Percentiles rank a stretch among this genome's conserved stretches.
These are phyloP conservation scores for Chaetoceros muelleri DNA, from an alignment of 108 stramenopile genomes.

Conservation along the genomic window DNA sequence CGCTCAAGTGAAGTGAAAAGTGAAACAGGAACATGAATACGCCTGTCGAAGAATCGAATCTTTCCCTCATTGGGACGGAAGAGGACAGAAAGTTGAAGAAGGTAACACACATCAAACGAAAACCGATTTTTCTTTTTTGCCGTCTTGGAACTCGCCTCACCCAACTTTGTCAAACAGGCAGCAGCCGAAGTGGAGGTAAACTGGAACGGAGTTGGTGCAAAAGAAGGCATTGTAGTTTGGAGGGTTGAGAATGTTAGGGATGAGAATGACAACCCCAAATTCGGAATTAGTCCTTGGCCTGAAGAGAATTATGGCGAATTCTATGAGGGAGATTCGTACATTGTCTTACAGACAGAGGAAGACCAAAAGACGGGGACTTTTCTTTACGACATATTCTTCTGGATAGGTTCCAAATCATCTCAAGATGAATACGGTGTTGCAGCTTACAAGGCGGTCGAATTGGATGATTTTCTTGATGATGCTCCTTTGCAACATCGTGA, in stretches of 20 bases:
- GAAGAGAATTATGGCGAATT: background rate
- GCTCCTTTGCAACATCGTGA: conserved; percentile 72
- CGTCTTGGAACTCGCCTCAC: too few relatives aligned
- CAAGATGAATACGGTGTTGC: conserved; percentile 72
- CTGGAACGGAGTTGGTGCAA: conserved; percentile 21
- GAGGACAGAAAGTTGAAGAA: conserved; percentile 3
- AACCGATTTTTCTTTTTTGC: too few relatives aligned
- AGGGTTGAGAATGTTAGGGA: conserved; percentile 47
- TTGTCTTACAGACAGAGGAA: conserved; percentile 38
- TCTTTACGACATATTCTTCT: conserved; percentile 42
- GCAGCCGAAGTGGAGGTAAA: conserved; percentile 24
- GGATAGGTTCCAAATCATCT: conserved; percentile 49
- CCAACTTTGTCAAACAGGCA: conserved; percentile 3
- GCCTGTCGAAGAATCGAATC: conserved; percentile 6
- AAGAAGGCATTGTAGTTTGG: conserved; percentile 45
- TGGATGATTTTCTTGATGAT: conserved; percentile 61
- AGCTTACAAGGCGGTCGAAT: conserved; percentile 77
- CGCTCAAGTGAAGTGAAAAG: too few relatives aligned
- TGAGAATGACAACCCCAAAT: conserved; percentile 31
- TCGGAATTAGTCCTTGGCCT: conserved; percentile 22
- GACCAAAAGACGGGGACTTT: conserved; percentile 5
- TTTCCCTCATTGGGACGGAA: conserved; percentile 6
- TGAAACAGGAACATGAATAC: conserved; percentile 14
- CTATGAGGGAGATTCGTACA: conserved; percentile 53
- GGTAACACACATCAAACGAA: too few relatives aligned